Base-by-base conservation (phyloP, 192 early-diverging fungal species). In the Podila horticola region DNA sequence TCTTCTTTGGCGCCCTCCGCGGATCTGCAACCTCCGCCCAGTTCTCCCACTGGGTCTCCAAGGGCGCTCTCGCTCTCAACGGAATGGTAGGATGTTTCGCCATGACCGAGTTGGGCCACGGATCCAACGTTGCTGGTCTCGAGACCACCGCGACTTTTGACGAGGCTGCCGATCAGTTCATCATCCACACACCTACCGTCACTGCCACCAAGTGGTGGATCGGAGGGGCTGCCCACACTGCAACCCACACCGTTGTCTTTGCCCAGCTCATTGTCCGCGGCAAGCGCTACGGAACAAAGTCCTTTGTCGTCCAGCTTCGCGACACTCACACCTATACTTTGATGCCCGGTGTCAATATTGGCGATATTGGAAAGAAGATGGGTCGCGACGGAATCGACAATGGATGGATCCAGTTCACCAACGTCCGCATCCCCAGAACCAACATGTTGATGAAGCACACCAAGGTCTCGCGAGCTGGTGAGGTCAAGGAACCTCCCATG, bases 171-270 rank as follows among this genome's bases (percentile, higher is more conserved):
- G 88, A 95, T 75, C 91, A 94, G 69, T 97, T 95, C 83, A 77
- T 92, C 28, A 90, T 97, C 36, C 91, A 93, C 66, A 91, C 88
- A 50, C 90, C 91, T 12, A 90, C 90, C 6, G 69, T 94, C n/a
- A 91, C 91, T 11, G 91, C 93, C 31, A 96, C 95, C 59, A 96
- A 97, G 85, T 97, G 96, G 96, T 97, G 96, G 96, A 97, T 97
- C 81, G 96, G 96, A 70, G 94, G 94, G 49, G 95, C 95, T 6
- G 96, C 94, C 15, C 93, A 94, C 72, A 92, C 91, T 11, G 94
- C 94, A 52, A 95, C 94, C 6, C 92, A 93, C 82, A 85, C 89
- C 45, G 86, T 91, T 20, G 93, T 96, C 12, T 95, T 94, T 73
- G 95, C 95, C 11, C 93, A 94, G 83, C 88, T 96, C 20, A 82